Conservation (phyloP, 768 basidiomycete genomes). For the Termitomyces sp. region DNA sequence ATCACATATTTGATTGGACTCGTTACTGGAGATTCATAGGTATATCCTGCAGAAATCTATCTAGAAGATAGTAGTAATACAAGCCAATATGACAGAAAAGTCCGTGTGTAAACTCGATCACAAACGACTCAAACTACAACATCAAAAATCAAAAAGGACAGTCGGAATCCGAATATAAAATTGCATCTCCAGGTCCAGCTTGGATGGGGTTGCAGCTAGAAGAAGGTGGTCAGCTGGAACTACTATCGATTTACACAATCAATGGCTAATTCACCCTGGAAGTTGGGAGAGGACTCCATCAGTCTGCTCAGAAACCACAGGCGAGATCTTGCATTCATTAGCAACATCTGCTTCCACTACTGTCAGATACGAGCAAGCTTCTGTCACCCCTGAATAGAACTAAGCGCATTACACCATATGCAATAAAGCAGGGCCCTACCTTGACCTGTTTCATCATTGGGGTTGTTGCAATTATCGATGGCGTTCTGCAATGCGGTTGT, state of each 20-base stretch:
- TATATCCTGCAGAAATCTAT: neutral
- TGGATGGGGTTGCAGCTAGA: constrained; percentile 34
- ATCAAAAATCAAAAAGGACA: constrained; percentile 16
- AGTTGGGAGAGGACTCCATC: constrained; percentile 18
- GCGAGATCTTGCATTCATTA: constrained; percentile 24
- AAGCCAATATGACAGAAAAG: too few relatives aligned
- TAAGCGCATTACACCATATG: neutral
- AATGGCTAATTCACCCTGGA: constrained; percentile 20
- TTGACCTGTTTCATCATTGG: constrained; percentile 27
- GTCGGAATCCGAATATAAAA: constrained; percentile 21
- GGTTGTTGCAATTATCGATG: constrained; percentile 38
- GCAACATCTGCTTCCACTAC: constrained; percentile 21
- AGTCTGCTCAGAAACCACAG: constrained; percentile 23
- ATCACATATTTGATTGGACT: neutral
- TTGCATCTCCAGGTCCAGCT: constrained; percentile 31
- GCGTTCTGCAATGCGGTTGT: constrained; percentile 37
- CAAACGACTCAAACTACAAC: neutral
- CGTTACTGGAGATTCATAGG: too few relatives aligned
- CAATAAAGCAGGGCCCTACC: constrained; percentile 4
- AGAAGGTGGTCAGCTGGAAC: neutral
- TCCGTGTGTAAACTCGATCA: neutral
- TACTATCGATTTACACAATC: neutral
- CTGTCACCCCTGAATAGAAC: constrained; percentile 22
- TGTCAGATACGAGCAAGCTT: constrained; percentile 33
- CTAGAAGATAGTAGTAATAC: neutral